Percentiles rank a stretch among this genome's conserved stretches.
phyloP scores from a whole-genome alignment of 257 asterid genomes.

The Solanum virginianum region DNA sequence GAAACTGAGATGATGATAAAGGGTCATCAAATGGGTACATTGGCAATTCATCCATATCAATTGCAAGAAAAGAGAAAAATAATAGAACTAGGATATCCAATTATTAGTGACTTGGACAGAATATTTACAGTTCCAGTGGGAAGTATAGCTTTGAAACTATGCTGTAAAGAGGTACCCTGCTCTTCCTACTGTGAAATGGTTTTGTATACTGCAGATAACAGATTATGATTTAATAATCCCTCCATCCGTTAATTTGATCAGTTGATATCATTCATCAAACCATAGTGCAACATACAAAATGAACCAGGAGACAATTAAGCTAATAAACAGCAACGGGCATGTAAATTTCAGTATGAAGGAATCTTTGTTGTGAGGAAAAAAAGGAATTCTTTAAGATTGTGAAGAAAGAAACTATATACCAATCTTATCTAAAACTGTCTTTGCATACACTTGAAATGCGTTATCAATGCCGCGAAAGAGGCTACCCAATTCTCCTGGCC shows the following conservation, averaged over 20 bases:
- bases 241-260: not conserved
- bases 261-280: not conserved
- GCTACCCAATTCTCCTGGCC: conserved; percentile 75
- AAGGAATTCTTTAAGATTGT: not conserved
- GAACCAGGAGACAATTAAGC: not conserved
- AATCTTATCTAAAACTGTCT: conserved; percentile 54
- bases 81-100: not conserved
- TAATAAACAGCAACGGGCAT: not conserved
- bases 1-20: not conserved
- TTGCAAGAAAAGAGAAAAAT: not conserved
- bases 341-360: not conserved
- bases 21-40: not conserved
- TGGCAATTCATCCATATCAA: not conserved
- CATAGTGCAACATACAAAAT: not conserved
- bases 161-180: not conserved
- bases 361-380: not conserved
- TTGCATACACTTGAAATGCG: conserved; percentile 89
- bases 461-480: conserved; percentile 88
- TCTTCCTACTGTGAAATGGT: not conserved
- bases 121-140: not conserved
- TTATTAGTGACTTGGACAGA: not conserved
- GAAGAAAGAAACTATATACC: conserved; percentile 27
- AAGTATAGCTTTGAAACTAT: not conserved
- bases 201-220: not conserved
- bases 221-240: not conserved